A percentile compares a stretch with the other conserved stretches of the same genome.
Evolutionary conservation across 73 alveolate genomes (phyloP).

Genomic region (Paramecium primaurelia): DNA sequence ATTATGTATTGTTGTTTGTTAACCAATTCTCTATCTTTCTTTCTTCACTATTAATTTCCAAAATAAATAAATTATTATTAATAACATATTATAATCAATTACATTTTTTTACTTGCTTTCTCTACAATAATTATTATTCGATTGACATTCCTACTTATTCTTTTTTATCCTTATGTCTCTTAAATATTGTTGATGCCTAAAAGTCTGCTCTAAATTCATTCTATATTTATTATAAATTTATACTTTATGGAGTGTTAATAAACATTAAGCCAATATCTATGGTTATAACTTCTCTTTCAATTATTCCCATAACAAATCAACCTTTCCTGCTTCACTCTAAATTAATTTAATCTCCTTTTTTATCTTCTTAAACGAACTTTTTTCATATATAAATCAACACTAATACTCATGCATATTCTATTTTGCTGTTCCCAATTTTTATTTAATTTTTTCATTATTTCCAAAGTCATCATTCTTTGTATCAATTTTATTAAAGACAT

Average conservation of each 20-base stretch:
- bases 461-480: background rate
- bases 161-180: background rate
- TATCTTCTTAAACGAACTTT: background rate
- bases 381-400: background rate
- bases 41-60: background rate
- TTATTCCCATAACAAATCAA: constrained; percentile 29
- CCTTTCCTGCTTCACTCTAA: constrained; percentile 20
- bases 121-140: background rate
- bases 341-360: background rate
- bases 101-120: background rate
- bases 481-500: background rate
- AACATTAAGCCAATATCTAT: background rate
- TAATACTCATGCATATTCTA: constrained; percentile 14
- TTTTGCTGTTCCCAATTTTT: background rate
- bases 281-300: constrained; percentile 14
- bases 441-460: background rate
- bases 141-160: background rate
- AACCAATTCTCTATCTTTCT: too few species aligned
- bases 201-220: constrained; percentile 19
- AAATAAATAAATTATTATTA: background rate
- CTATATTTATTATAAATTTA: background rate
- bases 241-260: background rate
- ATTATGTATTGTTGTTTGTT: too few species aligned
- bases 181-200: background rate
- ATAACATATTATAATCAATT: background rate